Conservation (phyloP, 805 yeast species). For the Wickerhamomyces bisporus region DNA sequence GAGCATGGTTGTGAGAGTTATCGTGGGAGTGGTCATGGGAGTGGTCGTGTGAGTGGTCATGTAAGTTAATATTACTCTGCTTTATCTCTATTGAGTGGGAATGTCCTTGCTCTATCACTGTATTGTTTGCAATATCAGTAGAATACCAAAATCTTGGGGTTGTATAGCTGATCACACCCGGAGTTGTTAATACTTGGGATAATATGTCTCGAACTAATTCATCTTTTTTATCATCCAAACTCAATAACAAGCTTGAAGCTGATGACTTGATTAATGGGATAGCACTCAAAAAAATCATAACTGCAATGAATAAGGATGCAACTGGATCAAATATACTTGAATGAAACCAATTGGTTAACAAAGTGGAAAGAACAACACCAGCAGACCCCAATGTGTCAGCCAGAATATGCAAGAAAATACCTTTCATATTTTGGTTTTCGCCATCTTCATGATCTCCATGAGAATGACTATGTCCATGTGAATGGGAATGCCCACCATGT, state of each 20-base stretch:
- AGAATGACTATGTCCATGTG: slow-evolving; percentile 36
- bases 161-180: slow-evolving; percentile 81
- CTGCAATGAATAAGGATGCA: slow-evolving; percentile 83
- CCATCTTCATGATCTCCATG: slow-evolving; percentile 27
- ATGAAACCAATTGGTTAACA: slow-evolving; percentile 62
- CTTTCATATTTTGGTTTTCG: slow-evolving; percentile 78
- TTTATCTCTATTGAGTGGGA: slow-evolving; percentile 15
- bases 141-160: slow-evolving; percentile 91
- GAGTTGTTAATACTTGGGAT: slow-evolving; percentile 59
- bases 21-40: slow-evolving; percentile 3
- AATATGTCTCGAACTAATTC: slow-evolving; percentile 56
- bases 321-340: slow-evolving; percentile 85
- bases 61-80: background rate
- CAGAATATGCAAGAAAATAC: slow-evolving; percentile 85
- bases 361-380: slow-evolving; percentile 90
- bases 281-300: slow-evolving; percentile 74
- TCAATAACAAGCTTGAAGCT: slow-evolving; percentile 63
- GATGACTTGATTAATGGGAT: slow-evolving; percentile 81
- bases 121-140: slow-evolving; percentile 25
- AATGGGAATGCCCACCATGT: slow-evolving; percentile 39
- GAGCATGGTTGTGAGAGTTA: slow-evolving; percentile 1
- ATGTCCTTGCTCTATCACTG: slow-evolving; percentile 20
- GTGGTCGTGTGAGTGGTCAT: background rate
- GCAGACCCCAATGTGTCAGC: slow-evolving; percentile 97
- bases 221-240: slow-evolving; percentile 56